phyloP scores from a whole-genome alignment of 2,329 filamentous ascomycete species.

The Simplicillium aogashimaense region DNA sequence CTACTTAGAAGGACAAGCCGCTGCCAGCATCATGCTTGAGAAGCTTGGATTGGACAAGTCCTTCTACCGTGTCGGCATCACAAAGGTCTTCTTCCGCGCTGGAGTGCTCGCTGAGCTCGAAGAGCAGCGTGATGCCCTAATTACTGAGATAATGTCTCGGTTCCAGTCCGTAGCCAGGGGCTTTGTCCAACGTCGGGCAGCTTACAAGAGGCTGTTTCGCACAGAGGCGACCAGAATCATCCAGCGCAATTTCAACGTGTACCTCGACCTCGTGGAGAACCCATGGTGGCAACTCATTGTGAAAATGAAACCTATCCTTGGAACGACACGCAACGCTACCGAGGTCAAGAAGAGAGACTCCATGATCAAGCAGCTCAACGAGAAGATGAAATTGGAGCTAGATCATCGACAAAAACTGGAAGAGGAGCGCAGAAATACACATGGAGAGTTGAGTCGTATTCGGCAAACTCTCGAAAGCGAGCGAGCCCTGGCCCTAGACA shows the following conservation, averaged over 20 bases:
- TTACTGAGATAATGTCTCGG: slow-evolving; percentile 83
- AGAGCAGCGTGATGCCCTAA: slow-evolving; percentile 86
- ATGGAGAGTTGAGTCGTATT: slow-evolving; percentile 78
- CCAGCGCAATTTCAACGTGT: slow-evolving; percentile 86
- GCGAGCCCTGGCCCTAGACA: slow-evolving; percentile 88
- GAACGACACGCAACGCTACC: slow-evolving; percentile 79
- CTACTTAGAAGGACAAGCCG: slow-evolving; percentile 82
- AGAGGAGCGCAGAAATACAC: slow-evolving; percentile 79
- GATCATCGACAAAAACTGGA: slow-evolving; percentile 71
- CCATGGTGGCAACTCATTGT: slow-evolving; percentile 97
- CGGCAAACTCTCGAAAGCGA: slow-evolving; percentile 95
- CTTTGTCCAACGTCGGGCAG: slow-evolving; percentile 77
- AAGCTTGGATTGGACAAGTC: slow-evolving; percentile 77
- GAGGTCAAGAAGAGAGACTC: slow-evolving; percentile 95
- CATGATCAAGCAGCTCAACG: slow-evolving; percentile 78
- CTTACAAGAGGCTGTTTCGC: slow-evolving; percentile 87
- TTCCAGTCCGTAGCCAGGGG: slow-evolving; percentile 92
- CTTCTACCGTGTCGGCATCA: slow-evolving; percentile 86
- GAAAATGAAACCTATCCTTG: slow-evolving; percentile 89
- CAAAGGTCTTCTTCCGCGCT: slow-evolving; percentile 96
- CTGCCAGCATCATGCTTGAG: slow-evolving; percentile 77
- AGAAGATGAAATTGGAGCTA: slow-evolving; percentile 70
- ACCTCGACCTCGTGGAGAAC: slow-evolving; percentile 79
- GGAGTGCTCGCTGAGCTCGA: slow-evolving; percentile 94
- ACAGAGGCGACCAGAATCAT: slow-evolving; percentile 93